Conservation (phyloP, 768 basidiomycete genomes). For the Tulasnella sp. region DNA sequence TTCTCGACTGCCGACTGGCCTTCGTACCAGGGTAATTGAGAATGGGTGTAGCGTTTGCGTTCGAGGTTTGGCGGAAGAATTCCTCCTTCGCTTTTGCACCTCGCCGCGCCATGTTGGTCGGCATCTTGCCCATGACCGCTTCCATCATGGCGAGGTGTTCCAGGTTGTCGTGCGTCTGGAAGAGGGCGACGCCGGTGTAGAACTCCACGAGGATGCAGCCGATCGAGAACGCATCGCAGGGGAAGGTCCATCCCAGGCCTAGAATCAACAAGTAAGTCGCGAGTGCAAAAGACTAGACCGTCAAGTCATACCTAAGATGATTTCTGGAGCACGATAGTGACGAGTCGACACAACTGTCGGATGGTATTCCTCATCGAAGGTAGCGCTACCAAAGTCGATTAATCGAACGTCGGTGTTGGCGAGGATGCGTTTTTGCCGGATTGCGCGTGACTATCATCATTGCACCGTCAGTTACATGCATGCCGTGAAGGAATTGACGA, state of each 20-base stretch:
- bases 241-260: conserved; percentile 98
- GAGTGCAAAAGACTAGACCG: background rate
- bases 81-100: conserved; percentile 78
- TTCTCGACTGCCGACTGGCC: conserved; percentile 71
- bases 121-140: conserved; percentile 97
- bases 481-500: background rate
- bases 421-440: conserved; percentile 63
- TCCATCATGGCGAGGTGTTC: conserved; percentile 99
- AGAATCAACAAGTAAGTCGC: background rate
- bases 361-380: conserved; percentile 96
- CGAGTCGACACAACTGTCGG: conserved; percentile 96
- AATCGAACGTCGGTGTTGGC: conserved; percentile 84
- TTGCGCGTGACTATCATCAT: conserved; percentile 45
- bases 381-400: conserved; percentile 98
- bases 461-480: background rate
- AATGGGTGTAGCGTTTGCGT: conserved; percentile 20
- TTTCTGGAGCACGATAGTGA: conserved; percentile 98
- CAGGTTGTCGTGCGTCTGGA: conserved; percentile 97
- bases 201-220: conserved; percentile 99
- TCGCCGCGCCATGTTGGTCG: conserved; percentile 65
- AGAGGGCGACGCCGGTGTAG: conserved; percentile 94
- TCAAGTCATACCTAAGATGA: conserved; percentile 70
- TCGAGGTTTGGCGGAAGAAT: conserved; percentile 70
- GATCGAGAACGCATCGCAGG: conserved; percentile 96
- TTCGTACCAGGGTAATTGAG: conserved; percentile 85